These are phyloP conservation scores for Calendula officinalis DNA, from an alignment of 129 eudicot species.

Conservation along the genomic window DNA sequence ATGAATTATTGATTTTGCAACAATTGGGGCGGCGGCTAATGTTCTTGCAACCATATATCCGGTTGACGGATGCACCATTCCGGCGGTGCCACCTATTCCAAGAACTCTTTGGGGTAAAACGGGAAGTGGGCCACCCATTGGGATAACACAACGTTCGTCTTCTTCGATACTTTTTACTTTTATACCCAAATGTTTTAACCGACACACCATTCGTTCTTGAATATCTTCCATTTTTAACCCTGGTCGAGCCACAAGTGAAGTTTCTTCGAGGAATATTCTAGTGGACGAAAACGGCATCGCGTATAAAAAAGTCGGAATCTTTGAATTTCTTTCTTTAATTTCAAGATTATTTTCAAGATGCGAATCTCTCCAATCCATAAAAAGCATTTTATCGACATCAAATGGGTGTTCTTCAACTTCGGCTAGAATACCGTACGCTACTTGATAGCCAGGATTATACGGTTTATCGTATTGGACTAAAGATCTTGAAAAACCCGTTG, in stretches of 20 bases:
- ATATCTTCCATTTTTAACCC: conserved; percentile 83
- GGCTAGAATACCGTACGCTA: conserved; percentile 94
- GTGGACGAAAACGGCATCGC: conserved; percentile 95
- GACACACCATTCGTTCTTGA: conserved; percentile 91
- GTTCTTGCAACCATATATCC: conserved; percentile 99
- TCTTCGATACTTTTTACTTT: conserved; percentile 90
- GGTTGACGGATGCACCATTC: conserved; percentile 99
- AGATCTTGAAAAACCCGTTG: conserved; percentile 88
- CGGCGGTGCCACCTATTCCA: conserved; percentile 98
- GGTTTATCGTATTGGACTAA: conserved; percentile 93
- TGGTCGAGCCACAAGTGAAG: conserved; percentile 97
- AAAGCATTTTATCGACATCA: conserved; percentile 88
- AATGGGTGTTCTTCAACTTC: conserved; percentile 97
- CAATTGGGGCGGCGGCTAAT: conserved; percentile 89
- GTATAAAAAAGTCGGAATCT: conserved; percentile 86
- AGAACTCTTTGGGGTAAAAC: conserved; percentile 94
- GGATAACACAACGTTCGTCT: conserved; percentile 88
- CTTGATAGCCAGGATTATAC: conserved; percentile 98
- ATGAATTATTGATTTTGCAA: conserved; percentile 77
- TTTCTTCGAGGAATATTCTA: conserved; percentile 88
- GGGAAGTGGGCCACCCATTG: conserved; percentile 99
- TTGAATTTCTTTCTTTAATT: conserved; percentile 63
- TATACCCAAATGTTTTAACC: conserved; percentile 89
- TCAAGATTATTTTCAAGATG: conserved; percentile 58
- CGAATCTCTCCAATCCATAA: conserved; percentile 99